A percentile compares a stretch with the other conserved stretches of the same genome.
These are phyloP conservation scores for Ceriops decandra DNA, from an alignment of 345 rosid species.

Conservation along the genomic window DNA sequence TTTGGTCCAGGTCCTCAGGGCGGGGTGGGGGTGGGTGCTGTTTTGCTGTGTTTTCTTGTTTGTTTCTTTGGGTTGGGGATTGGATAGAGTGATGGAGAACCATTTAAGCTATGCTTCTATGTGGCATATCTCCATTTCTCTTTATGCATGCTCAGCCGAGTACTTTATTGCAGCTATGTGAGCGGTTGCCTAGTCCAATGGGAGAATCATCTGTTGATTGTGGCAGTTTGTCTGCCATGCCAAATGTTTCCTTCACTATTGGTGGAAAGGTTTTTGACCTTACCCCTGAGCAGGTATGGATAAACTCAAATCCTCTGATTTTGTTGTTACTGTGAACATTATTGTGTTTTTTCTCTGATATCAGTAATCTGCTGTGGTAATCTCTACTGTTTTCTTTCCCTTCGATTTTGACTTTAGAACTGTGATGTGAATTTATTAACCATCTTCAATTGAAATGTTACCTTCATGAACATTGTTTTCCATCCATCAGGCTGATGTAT, in stretches of 20 bases:
- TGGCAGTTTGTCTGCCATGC: constrained; percentile 56
- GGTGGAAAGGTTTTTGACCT: constrained; percentile 75
- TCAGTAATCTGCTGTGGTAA: background rate
- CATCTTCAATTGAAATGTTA: too few species aligned
- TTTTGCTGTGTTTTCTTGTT: too few species aligned
- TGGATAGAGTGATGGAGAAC: background rate
- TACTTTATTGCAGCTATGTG: constrained; percentile 56
- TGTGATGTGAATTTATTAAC: too few species aligned
- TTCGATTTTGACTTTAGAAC: too few species aligned
- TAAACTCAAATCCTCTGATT: background rate
- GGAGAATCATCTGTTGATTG: constrained; percentile 83
- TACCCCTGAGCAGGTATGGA: constrained; percentile 66
- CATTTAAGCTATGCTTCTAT: background rate
- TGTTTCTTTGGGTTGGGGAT: too few species aligned
- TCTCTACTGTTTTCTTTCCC: too few species aligned
- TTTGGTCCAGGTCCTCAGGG: background rate
- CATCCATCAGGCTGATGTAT: too few species aligned
- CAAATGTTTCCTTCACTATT: constrained; percentile 66
- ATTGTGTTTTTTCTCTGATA: background rate
- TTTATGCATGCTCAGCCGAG: constrained; percentile 4
- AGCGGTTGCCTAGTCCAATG: constrained; percentile 74
- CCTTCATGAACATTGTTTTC: too few species aligned
- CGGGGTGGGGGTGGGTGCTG: too few species aligned
- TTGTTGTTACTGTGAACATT: background rate
- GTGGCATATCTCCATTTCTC: constrained; percentile 5